Evolutionary conservation across 148 eudicot species (phyloP), one percentile per base, ranked within the genome.

Genomic region (Fallopia convolvulus): DNA sequence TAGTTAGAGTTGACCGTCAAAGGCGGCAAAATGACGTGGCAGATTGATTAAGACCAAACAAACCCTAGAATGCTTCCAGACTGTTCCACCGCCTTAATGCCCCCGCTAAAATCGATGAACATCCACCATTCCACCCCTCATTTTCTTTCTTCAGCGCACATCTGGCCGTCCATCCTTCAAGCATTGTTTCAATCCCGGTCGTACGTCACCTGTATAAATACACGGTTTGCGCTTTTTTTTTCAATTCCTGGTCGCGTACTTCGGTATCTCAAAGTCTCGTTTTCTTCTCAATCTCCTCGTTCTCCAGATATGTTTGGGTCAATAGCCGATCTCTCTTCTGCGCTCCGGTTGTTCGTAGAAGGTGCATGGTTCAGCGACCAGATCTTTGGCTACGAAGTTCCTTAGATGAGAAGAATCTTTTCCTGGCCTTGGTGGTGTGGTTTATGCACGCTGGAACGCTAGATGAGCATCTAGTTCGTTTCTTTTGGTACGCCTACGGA

Each of bases 1-100:
- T 30, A 30, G 40, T 30, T 65, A 15, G 70, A 41, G 70, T 63
- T 63, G 40, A 30, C 40, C 40, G 70, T 65, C 70, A 26, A 65
- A 65, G 18, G 70, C 70, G 70, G 70, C 5, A 44, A 7, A 65
- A 65, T 65, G 70, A 65, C 70, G 70, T 65, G 70, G 70, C 70
- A 30, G 32, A 20, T 20, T 18, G 65, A 58, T 44, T 44, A 44
- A 32, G 9, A 41, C 0, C 6, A 5, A 41, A 41, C 70, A 14
- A 63, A 32, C 70, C 40, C 70, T 30, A 65, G 32, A 58, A 58
- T 6, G 65, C 65, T 58, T 58, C 65, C 12, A 58, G 65, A 58
- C 65, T 20, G 13, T 58, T 21, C 65, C 65, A 58, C 65, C 65
- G 65, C 65, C 65, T 20, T 21, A 63, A 63, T 30, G 70, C 70